Base-by-base conservation (phyloP, 441 rosid genomes). In the Melianthus villosus region DNA sequence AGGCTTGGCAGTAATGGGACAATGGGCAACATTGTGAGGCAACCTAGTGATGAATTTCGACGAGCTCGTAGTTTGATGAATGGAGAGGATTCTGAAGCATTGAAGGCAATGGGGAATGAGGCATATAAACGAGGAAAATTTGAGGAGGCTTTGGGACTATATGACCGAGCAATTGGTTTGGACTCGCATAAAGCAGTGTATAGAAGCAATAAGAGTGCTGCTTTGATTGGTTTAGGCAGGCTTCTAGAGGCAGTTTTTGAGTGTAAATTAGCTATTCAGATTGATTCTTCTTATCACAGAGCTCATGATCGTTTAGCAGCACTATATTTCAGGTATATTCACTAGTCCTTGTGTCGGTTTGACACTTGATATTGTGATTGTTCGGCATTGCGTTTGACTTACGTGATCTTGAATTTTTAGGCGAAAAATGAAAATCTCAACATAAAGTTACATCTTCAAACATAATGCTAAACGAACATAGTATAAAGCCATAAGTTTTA, bases 221-320 rank as follows among this genome's bases (percentile, higher is more conserved):
- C 93, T 50, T 52, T 81, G 80, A 69, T 68, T 4, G 74, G 80
- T 28, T 65, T 81, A 22, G 93, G 87, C 50, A 75, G 79, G 11
- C 59, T 71, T 25, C 19, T 51, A 9, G 92, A 83, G 28, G 95
- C 85, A 15, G 56, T 62, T 11, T 30, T 47, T 7, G 93, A 77
- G 45, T 85, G 91, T 45, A 68, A 65, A 60, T 82, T 72, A 59
- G 93, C 91, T 26, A 62, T 74, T 23, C 68, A 59, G 50, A 69
- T 79, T 25, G 76, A 85, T 45, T 77, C 87, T 12, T 50, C 36
- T 53, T 76, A 85, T 44, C 57, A 60, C 20, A 67, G 84, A 54
- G 87, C 96, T 25, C 93, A 76, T 62, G 71, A 69, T 25, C 81
- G 96, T 27, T 69, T 82, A 9, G 93, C 80, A 33, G 54, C 73